These are phyloP conservation scores for Scutellaria barbata DNA, from an alignment of 257 asterid species.

Conservation along the genomic window DNA sequence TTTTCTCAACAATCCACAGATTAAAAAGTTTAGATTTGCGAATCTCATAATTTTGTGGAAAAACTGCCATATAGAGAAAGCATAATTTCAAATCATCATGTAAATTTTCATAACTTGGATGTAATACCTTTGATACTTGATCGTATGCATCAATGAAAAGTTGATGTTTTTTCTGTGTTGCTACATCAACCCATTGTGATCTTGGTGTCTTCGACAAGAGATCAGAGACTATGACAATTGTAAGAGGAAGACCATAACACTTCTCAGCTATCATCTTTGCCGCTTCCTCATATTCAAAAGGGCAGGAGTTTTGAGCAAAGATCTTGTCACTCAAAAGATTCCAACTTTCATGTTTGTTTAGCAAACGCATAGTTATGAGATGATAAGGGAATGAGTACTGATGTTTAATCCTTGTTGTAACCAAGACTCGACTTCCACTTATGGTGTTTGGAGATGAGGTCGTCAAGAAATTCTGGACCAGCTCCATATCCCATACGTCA, in stretches of 20 bases:
- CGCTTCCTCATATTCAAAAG: not conserved
- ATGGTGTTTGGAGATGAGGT: too few relatives aligned
- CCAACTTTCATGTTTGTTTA: not conserved
- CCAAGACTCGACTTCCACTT: not conserved
- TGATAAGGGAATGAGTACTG: not conserved
- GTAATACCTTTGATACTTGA: not conserved
- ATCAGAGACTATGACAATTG: not conserved
- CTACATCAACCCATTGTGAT: not conserved
- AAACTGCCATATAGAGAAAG: constrained; percentile 3
- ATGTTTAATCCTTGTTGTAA: not conserved
- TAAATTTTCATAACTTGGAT: not conserved
- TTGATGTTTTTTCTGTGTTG: constrained; percentile 1
- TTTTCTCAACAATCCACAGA: not conserved
- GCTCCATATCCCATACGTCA: not conserved
- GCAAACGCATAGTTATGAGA: not conserved
- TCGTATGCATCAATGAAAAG: not conserved
- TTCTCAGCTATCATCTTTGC: not conserved
- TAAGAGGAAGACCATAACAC: constrained; percentile 18
- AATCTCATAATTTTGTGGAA: not conserved
- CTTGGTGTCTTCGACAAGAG: not conserved
- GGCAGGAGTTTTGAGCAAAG: not conserved
- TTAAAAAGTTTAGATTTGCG: not conserved
- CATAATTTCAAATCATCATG: not conserved
- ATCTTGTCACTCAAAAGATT: not conserved
- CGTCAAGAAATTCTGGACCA: too few relatives aligned